These are phyloP conservation scores for Pyrenochaeta sp. DNA, from an alignment of 2,329 filamentous ascomycete species.

Conservation along the genomic window DNA sequence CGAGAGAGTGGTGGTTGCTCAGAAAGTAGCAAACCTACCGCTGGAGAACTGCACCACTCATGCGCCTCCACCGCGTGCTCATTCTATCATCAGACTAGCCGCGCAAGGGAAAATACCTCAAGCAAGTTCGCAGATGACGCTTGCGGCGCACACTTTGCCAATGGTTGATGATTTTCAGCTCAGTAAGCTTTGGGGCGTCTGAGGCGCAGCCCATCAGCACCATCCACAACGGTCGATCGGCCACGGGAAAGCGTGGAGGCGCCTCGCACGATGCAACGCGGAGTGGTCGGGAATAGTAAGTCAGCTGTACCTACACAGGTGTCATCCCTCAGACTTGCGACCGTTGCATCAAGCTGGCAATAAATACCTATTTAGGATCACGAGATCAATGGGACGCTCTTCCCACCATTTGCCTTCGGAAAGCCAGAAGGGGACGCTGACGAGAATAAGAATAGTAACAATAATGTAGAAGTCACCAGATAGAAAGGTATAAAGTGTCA, in stretches of 20 bases:
- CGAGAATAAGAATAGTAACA: not conserved
- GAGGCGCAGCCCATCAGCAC: slow-evolving; percentile 3
- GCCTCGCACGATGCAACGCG: not conserved
- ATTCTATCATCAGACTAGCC: not conserved
- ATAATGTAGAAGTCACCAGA: not conserved
- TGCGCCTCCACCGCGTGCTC: not conserved
- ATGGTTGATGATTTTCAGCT: not conserved
- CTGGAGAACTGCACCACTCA: not conserved
- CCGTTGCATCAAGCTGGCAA: slow-evolving; percentile 1
- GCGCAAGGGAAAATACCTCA: not conserved
- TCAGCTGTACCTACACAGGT: not conserved
- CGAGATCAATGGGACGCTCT: not conserved
- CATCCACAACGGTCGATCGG: not conserved
- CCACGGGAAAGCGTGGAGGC: not conserved
- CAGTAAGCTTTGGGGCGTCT: slow-evolving; percentile 1
- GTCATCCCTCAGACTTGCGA: not conserved
- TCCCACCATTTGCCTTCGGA: too few species aligned
- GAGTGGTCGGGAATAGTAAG: not conserved
- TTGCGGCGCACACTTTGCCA: not conserved
- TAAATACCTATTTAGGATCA: not conserved
- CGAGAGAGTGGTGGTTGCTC: not conserved
- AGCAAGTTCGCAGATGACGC: not conserved
- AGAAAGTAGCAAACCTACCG: not conserved
- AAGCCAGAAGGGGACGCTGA: not conserved
- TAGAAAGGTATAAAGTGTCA: not conserved